Conservation (phyloP, 805 yeast genomes). For the Kurtzmaniella cleridarum region DNA sequence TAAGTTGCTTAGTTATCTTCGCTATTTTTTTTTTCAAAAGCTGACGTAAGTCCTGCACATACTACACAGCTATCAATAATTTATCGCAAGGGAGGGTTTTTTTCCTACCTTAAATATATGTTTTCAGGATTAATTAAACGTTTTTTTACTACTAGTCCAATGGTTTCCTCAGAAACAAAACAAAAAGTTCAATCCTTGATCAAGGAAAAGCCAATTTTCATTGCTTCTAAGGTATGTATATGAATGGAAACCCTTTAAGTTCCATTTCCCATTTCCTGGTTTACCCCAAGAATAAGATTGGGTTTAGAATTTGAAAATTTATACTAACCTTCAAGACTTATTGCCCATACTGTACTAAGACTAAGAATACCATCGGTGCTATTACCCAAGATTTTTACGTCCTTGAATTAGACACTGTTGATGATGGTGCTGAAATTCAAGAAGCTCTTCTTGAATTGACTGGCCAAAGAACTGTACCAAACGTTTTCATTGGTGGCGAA, state of each 20-base stretch:
- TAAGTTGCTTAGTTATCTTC: too few species aligned
- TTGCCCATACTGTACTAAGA: conserved; percentile 39
- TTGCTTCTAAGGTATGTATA: conserved; percentile 69
- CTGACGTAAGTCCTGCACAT: too few species aligned
- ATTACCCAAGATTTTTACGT: conserved; percentile 44
- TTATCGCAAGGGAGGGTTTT: not conserved
- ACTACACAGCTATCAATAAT: too few species aligned
- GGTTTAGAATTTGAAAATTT: too few species aligned
- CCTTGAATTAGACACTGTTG: conserved; percentile 47
- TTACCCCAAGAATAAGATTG: conserved; percentile 32
- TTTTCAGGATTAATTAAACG: conserved; percentile 1
- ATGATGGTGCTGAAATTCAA: conserved; percentile 81
- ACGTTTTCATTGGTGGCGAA: conserved; percentile 81
- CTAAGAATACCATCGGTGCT: conserved; percentile 40
- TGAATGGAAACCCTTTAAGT: too few species aligned
- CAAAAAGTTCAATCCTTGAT: conserved; percentile 60
- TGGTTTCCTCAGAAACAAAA: conserved; percentile 56
- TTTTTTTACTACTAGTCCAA: conserved; percentile 23
- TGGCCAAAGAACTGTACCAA: conserved; percentile 93
- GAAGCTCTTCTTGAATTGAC: conserved; percentile 70
- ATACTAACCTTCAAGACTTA: conserved; percentile 22
- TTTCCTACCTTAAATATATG: not conserved
- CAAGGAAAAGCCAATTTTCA: conserved; percentile 60
- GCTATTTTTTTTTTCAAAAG: too few species aligned
- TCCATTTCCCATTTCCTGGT: too few species aligned